Base-by-base conservation (phyloP, 257 asterid species). In the Schizonepeta tenuifolia region DNA sequence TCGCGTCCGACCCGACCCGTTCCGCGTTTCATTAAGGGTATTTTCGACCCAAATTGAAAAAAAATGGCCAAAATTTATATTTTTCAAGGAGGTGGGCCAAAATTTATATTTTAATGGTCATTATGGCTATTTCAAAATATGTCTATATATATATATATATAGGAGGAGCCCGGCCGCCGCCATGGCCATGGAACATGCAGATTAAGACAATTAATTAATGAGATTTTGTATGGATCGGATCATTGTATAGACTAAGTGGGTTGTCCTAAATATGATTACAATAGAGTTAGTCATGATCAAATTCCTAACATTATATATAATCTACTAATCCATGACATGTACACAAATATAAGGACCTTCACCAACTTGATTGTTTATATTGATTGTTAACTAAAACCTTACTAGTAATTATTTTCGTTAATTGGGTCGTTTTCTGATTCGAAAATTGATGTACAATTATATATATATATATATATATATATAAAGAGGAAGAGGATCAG, bases 241-340 rank as follows among this genome's bases (percentile, higher is more conserved):
- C 22, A 53, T 67, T 56, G 2, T 57, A n/a, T 55, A 57, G 62
- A 36, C 36, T 54, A 33, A 61, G 10, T 38, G 67, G 13, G 54
- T 28, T 69, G 58, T 69, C 65, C 56, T 46, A 62, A 69, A 40
- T 31, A 26, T 51, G 74, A 58, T 69, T 49, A 76, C 62, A 41
- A 21, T 63, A 64, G 77, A 77, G 80, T 63, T 70, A 55, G 73
- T 70, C 80, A 56, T 55, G 73, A 63, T 77, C 76, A 69, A 53
- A 65, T 3, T 15, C 64, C 67, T 13, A 20, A 56, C 44, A 55
- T 20, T 54, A 53, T 51, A 11, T 36, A 53, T 51, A 6, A 9
- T 24, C 22, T 9, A 26, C 55, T 41, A 65, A 43, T 65, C 40
- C 53, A 53, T 53, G 33, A 53, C n/a, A 55, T 12, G 36, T 18